Conservation (phyloP, 2,329 filamentous ascomycete species). For the Dactylella cylindrospora region DNA sequence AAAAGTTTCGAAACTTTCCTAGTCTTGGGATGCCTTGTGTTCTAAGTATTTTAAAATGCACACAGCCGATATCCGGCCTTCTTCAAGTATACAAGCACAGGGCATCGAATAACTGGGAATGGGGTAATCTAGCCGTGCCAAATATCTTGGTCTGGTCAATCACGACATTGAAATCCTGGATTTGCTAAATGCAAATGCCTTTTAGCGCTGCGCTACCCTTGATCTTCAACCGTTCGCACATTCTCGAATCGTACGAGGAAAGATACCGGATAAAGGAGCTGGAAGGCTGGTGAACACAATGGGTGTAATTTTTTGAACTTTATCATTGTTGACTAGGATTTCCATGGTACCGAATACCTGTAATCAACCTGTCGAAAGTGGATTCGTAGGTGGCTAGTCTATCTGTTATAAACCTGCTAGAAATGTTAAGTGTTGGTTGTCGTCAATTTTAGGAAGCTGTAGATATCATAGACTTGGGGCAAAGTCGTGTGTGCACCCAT, state of each 20-base stretch:
- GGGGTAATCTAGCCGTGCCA: neutral
- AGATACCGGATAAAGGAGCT: slow-evolving; percentile 15
- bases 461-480: neutral
- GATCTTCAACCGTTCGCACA: neutral
- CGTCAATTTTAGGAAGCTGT: slow-evolving; percentile 26
- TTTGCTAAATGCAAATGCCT: slow-evolving; percentile 9
- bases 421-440: slow-evolving; percentile 40
- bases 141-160: slow-evolving; percentile 12
- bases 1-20: too few relatives aligned
- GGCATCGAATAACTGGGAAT: neutral
- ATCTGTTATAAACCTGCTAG: slow-evolving; percentile 25
- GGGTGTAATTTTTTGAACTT: too few relatives aligned
- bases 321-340: too few relatives aligned
- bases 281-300: too few relatives aligned
- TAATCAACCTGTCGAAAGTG: slow-evolving; percentile 7
- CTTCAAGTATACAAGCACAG: neutral
- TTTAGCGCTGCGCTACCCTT: slow-evolving; percentile 12
- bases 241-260: slow-evolving; percentile 5
- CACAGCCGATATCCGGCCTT: too few relatives aligned
- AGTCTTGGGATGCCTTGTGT: too few relatives aligned
- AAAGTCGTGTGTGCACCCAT: slow-evolving; percentile 6
- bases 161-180: slow-evolving; percentile 25
- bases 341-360: slow-evolving; percentile 33
- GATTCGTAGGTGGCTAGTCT: neutral
- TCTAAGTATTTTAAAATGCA: too few relatives aligned